Evolutionary conservation across 805 yeast species (phyloP), one percentile per base, ranked within the genome.

Genomic region (Nakazawaea populi): DNA sequence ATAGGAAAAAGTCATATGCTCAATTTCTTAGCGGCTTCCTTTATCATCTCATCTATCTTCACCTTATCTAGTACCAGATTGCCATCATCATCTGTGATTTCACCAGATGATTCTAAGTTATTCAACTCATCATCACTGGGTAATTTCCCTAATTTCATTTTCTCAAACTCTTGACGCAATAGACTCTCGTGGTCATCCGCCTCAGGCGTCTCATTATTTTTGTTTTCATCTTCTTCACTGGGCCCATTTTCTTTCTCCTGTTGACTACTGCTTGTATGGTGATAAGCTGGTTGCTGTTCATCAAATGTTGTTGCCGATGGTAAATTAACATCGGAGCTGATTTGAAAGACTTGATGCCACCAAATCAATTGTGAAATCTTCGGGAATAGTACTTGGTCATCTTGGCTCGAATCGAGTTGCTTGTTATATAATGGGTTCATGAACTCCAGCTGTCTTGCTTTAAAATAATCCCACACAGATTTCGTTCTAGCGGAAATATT

Each of bases 381-480:
- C 32, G 92, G 89, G 46, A 80, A 78, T 30, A 49, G 10, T 1
- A 88, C 63, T 46, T 73, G 78, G 36, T 71, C 72, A 12, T 66
- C 68, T n/a, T 67, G 68, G n/a, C 58, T 66, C 9, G 48, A 54
- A 27, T 61, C 58, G 9, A 53, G 53, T 6, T 49, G 47, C 6
- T 51, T 49, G 5, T 59, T 58, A 60, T 76, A 89, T 2, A 58
- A 60, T 18, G 67, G 65, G 62, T 86, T 87, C 1, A 75, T 67
- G 60, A 91, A 92, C 62, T 91, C 96, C 9, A 64, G 64, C 18
- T 74, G 73, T 28, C 97, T 72, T 5, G 96, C 87, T 49, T 82
- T 73, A 70, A 94, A 92, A 63, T 94, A 91, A 65, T 91, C 96
- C 98, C 98, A 91, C 1, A 87, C 96, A 11, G 92, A 82, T 35